Conservation (phyloP, 805 yeast species). For the Kluyveromyces nonfermentans region DNA sequence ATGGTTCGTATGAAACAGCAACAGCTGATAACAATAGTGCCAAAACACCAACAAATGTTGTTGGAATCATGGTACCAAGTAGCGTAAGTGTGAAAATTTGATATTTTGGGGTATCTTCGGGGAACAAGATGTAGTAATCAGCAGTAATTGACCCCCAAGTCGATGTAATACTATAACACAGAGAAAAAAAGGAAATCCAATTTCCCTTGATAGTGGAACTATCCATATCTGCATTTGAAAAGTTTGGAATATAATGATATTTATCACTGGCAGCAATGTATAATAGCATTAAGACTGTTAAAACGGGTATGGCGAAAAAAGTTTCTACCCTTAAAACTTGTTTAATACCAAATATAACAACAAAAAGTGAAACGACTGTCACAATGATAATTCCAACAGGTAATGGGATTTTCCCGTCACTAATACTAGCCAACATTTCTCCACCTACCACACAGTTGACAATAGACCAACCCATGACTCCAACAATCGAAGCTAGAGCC, state of each 20-base stretch:
- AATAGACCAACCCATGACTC: constrained; percentile 88
- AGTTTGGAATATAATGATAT: constrained; percentile 28
- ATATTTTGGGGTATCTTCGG: constrained; percentile 53
- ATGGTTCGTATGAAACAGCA: constrained; percentile 46
- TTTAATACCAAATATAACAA: constrained; percentile 72
- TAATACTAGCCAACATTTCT: constrained; percentile 59
- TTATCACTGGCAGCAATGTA: constrained; percentile 51
- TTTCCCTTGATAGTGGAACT: constrained; percentile 47
- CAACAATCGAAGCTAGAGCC: constrained; percentile 60
- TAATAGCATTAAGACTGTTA: constrained; percentile 55
- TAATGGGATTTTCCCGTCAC: constrained; percentile 56
- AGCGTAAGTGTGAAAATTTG: constrained; percentile 54
- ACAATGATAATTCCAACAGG: constrained; percentile 70
- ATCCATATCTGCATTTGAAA: constrained; percentile 26
- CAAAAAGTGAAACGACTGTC: constrained; percentile 49
- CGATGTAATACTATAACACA: constrained; percentile 68
- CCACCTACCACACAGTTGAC: constrained; percentile 89
- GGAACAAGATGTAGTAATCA: constrained; percentile 75
- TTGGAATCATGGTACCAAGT: constrained; percentile 58
- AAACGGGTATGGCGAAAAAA: constrained; percentile 56
- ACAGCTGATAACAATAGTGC: constrained; percentile 64
- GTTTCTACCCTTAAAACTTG: constrained; percentile 62
- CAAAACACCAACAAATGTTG: constrained; percentile 64
- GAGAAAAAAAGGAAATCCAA: constrained; percentile 61
- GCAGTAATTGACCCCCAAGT: constrained; percentile 88